Evolutionary conservation across 1,284 basidiomycete genomes (phyloP), one percentile per base, ranked within the genome.

Genomic region (Pseudomicrostroma phylloplanum): DNA sequence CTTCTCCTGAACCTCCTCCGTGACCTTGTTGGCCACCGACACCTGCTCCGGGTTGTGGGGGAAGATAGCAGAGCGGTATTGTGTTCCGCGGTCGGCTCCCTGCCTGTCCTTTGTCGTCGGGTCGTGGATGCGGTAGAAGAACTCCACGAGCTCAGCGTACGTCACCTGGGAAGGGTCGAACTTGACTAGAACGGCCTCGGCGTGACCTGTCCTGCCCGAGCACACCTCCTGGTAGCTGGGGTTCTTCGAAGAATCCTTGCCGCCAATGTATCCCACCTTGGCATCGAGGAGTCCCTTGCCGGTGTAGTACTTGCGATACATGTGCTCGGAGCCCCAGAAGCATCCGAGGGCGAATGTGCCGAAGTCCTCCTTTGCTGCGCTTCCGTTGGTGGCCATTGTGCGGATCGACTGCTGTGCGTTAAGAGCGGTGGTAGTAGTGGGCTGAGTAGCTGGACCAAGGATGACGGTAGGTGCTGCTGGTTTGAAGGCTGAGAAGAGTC

Each of bases 41-140:
- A 83, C 83, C 80, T 98, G 94, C 74, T 90, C 88, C 0, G 85
- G 83, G 1, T 86, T 85, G 73, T 90, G 83, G 48, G 86, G 88
- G 81, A 92, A 97, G 78, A 98, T 93, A 23, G 87, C 91, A 1
- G 91, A 92, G 59, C 94, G 89, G 81, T 97, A 97, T 80, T 97
- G 78, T 7, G 78, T 74, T 19, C 80, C 80, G 21, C 71, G 64
- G 63, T 81, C 80, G 40, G 72, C 71, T 30, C 80, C 80, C 67
- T 81, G 80, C 43, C 67, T 66, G 62, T 80, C 75, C 53, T 74
- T 60, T 61, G 77, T 90, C 25, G 92, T 96, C 1, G 94, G 91
- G 74, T 97, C 92, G 78, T 98, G 94, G 0, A 90, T 93, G 55
- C 93, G 86, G 65, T 79, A 76, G 65, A 72, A 72, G 62, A 74